Evolutionary conservation across 768 basidiomycete species (phyloP).

Genomic region (Coprinellus micaceus): DNA sequence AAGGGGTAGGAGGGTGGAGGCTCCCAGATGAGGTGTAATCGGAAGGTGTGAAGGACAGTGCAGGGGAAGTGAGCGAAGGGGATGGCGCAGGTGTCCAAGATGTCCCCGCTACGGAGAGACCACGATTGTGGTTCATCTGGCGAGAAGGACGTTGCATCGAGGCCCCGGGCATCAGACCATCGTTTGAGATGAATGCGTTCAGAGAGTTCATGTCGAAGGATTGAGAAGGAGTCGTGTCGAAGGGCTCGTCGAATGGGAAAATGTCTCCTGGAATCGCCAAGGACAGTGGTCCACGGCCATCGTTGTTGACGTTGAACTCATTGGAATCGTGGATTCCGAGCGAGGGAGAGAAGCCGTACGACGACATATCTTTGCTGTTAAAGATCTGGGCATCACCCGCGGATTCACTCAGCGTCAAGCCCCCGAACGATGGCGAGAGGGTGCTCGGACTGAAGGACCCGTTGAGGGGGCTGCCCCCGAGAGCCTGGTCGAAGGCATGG

Average conservation of each 20-base stretch:
- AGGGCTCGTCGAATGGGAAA: background rate
- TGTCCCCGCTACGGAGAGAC: constrained; percentile 1
- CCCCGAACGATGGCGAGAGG: constrained; percentile 1
- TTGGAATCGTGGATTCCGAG: background rate
- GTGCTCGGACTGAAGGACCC: background rate
- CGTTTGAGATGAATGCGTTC: too few relatives aligned
- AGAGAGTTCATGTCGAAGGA: too few relatives aligned
- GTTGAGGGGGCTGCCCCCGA: too few relatives aligned
- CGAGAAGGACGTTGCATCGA: background rate
- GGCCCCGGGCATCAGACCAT: background rate
- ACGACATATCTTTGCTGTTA: background rate
- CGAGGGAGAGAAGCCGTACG: background rate
- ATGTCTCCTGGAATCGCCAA: background rate
- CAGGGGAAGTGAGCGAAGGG: constrained; percentile 2
- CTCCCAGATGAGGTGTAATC: background rate
- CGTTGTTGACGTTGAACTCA: background rate
- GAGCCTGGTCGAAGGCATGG: background rate
- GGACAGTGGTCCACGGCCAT: background rate
- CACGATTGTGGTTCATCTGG: background rate
- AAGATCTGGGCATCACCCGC: background rate
- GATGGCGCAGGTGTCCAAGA: constrained; percentile 2
- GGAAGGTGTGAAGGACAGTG: constrained; percentile 7
- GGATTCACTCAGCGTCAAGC: background rate
- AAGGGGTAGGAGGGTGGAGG: background rate
- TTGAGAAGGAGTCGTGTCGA: too few relatives aligned